Evolutionary conservation across 1,284 basidiomycete genomes (phyloP).

Genomic region (Trametes polyzona): DNA sequence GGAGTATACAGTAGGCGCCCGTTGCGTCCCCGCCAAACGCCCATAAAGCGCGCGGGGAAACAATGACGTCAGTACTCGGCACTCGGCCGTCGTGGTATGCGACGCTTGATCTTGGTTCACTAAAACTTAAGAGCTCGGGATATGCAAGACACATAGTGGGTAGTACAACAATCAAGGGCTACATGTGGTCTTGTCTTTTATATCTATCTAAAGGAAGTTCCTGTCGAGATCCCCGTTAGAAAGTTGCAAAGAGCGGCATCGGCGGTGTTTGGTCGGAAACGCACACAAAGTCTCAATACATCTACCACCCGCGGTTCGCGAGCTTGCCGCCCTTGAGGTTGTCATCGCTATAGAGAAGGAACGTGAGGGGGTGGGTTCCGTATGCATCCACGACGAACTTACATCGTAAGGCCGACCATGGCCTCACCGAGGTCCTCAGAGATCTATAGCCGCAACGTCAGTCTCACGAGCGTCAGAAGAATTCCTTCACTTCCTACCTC

Average conservation of each 20-base stretch:
- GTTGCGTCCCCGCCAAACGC: background rate
- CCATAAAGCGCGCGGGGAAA: background rate
- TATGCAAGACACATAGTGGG: constrained; percentile 4
- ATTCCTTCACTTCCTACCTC: constrained; percentile 50
- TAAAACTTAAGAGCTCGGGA: background rate
- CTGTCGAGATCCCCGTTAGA: background rate
- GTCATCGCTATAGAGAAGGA: constrained; percentile 47
- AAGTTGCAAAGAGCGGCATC: background rate
- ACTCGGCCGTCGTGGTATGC: background rate
- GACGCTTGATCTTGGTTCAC: background rate
- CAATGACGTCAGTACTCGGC: constrained; percentile 24
- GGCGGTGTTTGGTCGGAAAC: background rate
- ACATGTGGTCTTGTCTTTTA: background rate
- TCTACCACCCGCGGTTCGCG: constrained; percentile 54
- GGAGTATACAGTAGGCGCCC: background rate
- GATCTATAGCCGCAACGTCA: constrained; percentile 49
- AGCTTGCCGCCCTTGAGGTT: constrained; percentile 67
- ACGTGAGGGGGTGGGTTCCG: background rate
- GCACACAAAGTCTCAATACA: background rate
- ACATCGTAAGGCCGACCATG: constrained; percentile 95
- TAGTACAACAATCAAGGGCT: constrained; percentile 10
- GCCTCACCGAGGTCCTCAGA: constrained; percentile 90
- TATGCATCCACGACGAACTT: constrained; percentile 35
- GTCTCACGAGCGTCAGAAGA: constrained; percentile 3
- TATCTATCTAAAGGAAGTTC: constrained; percentile 6